Evolutionary conservation across 768 basidiomycete species (phyloP), one percentile per base, ranked within the genome.

Genomic region (Hemileccinum impolitum): DNA sequence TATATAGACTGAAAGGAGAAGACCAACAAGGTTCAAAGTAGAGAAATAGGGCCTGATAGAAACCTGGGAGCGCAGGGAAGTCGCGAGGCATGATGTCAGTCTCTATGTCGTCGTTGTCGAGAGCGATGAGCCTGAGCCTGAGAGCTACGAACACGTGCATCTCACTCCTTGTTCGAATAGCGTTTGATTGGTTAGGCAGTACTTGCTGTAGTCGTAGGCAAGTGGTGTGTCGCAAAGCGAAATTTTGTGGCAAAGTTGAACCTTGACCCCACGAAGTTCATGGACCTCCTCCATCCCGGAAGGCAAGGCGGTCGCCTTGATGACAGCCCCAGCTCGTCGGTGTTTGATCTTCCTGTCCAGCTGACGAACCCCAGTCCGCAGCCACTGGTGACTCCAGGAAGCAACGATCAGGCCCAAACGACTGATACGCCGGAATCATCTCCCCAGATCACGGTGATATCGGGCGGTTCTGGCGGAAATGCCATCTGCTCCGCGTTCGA

Each of bases 381-480:
- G 48, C 59, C 49, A 44, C 40, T 51, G 48, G 50, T 51, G 47
- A 41, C 59, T 50, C 48, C 38, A 34, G 50, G 52, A 50, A 40
- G 54, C 45, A 31, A 36, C 44, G 17, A 26, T 18, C 21, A 36
- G 21, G 10, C 31, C 35, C 46, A 44, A 37, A 40, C 47, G 11
- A 51, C 37, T 45, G 51, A 44, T 45, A 28, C 50, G 7, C 41
- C 43, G 17, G 44, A 45, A 19, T 25, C 47, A 18, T 48, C 50
- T 13, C 63, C 75, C 2, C 79, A 83, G 2, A 87, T 79, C 63
- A 65, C 94, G 7, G 78, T 96, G 43, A 79, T 97, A 47, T 94
- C 91, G 43, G 94, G 94, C 0, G 94, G 94, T n/a, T 93, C 93
- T 30, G 94, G 94, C 36, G 91, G 92, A 42, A 97, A 97, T 63